A percentile compares a stretch with the other conserved stretches of the same genome.
These are phyloP conservation scores for Neurospora africana DNA, from an alignment of 495 filamentous ascomycete genomes.

Conservation along the genomic window DNA sequence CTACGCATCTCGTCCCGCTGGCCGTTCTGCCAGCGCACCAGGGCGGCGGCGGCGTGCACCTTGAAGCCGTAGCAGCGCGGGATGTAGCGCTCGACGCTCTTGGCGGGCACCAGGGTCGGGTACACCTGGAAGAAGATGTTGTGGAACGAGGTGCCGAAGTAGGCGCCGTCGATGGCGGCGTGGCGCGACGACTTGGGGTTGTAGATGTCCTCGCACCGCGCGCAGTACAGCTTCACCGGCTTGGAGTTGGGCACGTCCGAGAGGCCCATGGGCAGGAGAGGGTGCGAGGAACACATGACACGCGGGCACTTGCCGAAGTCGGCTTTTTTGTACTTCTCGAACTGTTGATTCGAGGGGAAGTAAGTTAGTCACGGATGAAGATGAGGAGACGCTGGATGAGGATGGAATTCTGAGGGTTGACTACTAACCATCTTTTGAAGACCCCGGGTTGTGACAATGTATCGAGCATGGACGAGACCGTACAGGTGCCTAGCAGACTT, in stretches of 20 bases:
- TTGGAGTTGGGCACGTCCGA: conserved; percentile 75
- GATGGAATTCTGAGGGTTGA: neutral
- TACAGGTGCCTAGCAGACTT: conserved; percentile 95
- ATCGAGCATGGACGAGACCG: conserved; percentile 90
- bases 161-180: conserved; percentile 88
- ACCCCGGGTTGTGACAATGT: conserved; percentile 92
- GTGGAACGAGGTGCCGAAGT: conserved; percentile 96
- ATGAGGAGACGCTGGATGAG: neutral
- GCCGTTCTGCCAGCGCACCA: conserved; percentile 82
- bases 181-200: conserved; percentile 98
- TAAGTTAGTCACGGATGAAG: neutral
- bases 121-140: conserved; percentile 99
- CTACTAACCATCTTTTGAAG: conserved; percentile 82
- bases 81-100: conserved; percentile 74
- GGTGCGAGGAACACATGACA: conserved; percentile 83
- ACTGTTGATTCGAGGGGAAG: conserved; percentile 35
- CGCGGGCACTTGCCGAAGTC: conserved; percentile 98
- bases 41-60: conserved; percentile 78
- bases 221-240: conserved; percentile 92
- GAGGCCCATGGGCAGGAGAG: conserved; percentile 85
- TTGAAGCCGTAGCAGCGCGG: conserved; percentile 90
- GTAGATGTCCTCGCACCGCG: conserved; percentile 95
- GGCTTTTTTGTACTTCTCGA: conserved; percentile 96
- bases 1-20: conserved; percentile 69
- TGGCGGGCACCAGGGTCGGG: conserved; percentile 73